These are phyloP conservation scores for Hibiscus tridactylites DNA, from an alignment of 345 rosid genomes.

Conservation along the genomic window DNA sequence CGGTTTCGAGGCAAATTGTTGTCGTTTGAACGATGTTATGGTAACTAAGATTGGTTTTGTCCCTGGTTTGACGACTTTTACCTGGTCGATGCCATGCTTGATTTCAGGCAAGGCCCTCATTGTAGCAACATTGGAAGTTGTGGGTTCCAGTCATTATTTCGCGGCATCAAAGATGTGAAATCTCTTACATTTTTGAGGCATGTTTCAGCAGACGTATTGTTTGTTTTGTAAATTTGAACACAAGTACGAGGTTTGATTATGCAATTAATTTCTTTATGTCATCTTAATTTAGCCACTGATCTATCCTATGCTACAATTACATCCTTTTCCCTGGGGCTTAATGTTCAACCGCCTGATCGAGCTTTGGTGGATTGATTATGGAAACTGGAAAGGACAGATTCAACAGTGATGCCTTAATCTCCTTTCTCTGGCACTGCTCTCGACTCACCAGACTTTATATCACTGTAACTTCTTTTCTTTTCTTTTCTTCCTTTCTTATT, in stretches of 20 bases:
- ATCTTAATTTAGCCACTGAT: slow-evolving; percentile 32
- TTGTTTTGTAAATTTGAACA: not conserved
- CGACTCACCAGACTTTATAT: not conserved
- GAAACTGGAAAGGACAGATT: slow-evolving; percentile 26
- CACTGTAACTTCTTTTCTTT: not conserved
- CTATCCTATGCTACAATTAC: slow-evolving; percentile 29
- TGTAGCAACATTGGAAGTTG: slow-evolving; percentile 11
- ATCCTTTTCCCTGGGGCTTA: slow-evolving; percentile 25
- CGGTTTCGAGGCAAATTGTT: no score
- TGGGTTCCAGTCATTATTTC: slow-evolving; percentile 24
- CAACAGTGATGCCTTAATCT: slow-evolving; percentile 20
- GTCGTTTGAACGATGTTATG: not conserved
- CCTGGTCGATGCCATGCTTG: not conserved
- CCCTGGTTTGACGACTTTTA: not conserved
- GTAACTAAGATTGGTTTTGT: not conserved
- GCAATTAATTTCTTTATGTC: no score
- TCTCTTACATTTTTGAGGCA: slow-evolving; percentile 53
- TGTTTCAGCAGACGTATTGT: not conserved
- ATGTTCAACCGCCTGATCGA: slow-evolving; percentile 46
- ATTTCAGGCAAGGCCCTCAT: slow-evolving; percentile 34
- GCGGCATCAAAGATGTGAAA: slow-evolving; percentile 36
- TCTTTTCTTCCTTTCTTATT: not conserved
- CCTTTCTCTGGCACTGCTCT: slow-evolving; percentile 2
- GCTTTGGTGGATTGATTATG: slow-evolving; percentile 57
- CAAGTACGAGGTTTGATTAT: no score